Percentiles rank a stretch among this genome's conserved stretches.
These are phyloP conservation scores for Sindora glabra DNA, from an alignment of 306 rosid species.

Conservation along the genomic window DNA sequence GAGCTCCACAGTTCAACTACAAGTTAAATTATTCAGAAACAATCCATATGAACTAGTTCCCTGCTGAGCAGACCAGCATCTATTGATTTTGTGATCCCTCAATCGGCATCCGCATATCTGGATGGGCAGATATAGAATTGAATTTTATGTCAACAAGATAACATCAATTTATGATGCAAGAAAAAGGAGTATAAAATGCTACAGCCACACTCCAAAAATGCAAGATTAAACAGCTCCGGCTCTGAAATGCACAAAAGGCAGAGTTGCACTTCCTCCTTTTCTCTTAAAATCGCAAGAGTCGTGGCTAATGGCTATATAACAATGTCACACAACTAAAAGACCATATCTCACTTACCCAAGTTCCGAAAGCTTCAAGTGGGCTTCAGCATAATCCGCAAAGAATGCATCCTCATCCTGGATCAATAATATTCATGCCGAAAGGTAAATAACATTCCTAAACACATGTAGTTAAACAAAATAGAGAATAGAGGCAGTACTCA, in stretches of 20 bases:
- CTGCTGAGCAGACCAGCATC: neutral
- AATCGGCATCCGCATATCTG: conserved; percentile 24
- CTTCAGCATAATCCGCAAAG: conserved; percentile 42
- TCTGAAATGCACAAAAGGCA: no score
- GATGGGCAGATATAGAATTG: neutral
- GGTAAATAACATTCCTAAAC: neutral
- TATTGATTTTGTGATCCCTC: neutral
- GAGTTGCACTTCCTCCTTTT: no score
- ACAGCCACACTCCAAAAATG: no score
- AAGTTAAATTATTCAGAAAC: neutral
- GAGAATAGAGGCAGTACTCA: conserved; percentile 22
- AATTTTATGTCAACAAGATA: no score
- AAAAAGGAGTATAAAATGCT: no score
- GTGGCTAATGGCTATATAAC: neutral
- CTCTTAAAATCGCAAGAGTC: no score
- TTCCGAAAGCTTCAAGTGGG: conserved; percentile 46
- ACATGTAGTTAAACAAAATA: no score
- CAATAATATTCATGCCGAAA: neutral
- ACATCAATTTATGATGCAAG: no score
- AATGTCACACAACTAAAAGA: neutral
- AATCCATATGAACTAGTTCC: neutral
- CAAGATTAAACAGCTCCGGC: no score
- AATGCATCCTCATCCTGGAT: conserved; percentile 42
- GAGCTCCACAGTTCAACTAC: neutral
- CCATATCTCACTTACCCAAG: conserved; percentile 37